Evolutionary conservation across 495 filamentous ascomycete species (phyloP).

Genomic region (Daldinia concentrica): DNA sequence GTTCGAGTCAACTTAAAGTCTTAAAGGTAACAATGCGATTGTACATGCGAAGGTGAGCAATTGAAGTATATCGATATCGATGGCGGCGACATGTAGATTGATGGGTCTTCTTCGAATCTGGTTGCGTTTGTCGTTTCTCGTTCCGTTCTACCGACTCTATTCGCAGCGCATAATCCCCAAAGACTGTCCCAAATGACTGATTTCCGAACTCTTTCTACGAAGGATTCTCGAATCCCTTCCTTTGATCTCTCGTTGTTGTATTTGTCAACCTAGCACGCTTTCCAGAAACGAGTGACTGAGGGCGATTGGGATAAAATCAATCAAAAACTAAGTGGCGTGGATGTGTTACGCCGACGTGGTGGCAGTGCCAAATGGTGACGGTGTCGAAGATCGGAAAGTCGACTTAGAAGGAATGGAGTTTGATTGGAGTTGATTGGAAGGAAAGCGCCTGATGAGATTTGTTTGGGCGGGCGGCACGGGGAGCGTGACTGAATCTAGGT

Average conservation of each 20-base stretch:
- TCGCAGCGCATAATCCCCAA: slow-evolving; percentile 1
- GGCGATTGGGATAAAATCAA: slow-evolving; percentile 24
- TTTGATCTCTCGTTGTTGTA: slow-evolving; percentile 3
- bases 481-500: slow-evolving; percentile 25
- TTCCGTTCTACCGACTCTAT: slow-evolving; percentile 16
- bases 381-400: slow-evolving; percentile 39
- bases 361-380: slow-evolving; percentile 41
- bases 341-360: slow-evolving; percentile 31
- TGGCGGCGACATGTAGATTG: slow-evolving; percentile 39
- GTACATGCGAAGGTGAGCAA: slow-evolving; percentile 24
- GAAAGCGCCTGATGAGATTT: slow-evolving; percentile 29
- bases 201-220: slow-evolving; percentile 9
- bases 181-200: not conserved
- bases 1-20: not conserved
- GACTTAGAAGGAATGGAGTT: slow-evolving; percentile 15
- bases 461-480: slow-evolving; percentile 36
- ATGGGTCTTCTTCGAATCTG: slow-evolving; percentile 6
- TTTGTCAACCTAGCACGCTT: slow-evolving; percentile 36
- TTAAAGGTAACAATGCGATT: slow-evolving; percentile 29
- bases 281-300: slow-evolving; percentile 44
- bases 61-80: slow-evolving; percentile 21
- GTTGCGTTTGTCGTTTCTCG: not conserved
- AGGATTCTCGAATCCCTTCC: not conserved
- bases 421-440: slow-evolving; percentile 36
- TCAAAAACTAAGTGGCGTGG: slow-evolving; percentile 23